Base-by-base conservation (phyloP, 2,329 filamentous ascomycete species). In the Fusarium avenaceum region DNA sequence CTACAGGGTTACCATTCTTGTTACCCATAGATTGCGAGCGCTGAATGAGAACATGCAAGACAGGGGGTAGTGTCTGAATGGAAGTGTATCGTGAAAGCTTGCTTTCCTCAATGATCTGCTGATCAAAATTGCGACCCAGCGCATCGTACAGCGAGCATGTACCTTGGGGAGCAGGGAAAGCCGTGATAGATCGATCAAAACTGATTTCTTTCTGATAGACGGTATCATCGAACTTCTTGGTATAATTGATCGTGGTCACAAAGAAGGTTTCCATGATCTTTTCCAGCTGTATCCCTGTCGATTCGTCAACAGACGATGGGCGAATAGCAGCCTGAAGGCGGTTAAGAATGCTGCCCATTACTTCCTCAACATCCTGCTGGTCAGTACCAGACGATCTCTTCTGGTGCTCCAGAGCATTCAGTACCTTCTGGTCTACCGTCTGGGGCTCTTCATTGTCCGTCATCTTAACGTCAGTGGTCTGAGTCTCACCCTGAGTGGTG, bases 311-410 rank as follows among this genome's bases (percentile, higher is more conserved):
- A 5, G 85, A 86, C n/a, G 85, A 86, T 7, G 93, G 87, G 58
- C 86, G 89, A 74, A 98, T 94, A 4, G 95, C 94, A 52, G 92
- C 94, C 74, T 96, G 92, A n/a, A 97, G 84, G 50, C 96, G 91
- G 75, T 95, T 94, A 60, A 97, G 88, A 26, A 97, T 92, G 73
- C 95, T 96, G 60, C 93, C 93, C 81, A 97, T 94, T 45, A 97
- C 95, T 79, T 99, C 96, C 14, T 94, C 94, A 6, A 97, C 95
- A 79, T 99, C 96, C 80, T 99, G 94, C 75, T 99, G 96, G 33
- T 93, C 84, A 1, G 85, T 87, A 4, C 85, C 85, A 11, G 83
- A 83, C 32, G 79, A 80, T 73, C 81, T 67, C 55, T 81, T 81
- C 74, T 80, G 82, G 72, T 80, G 81, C 71, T 82, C 84, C 26